Evolutionary conservation across 2,329 filamentous ascomycete species (phyloP).

Genomic region (Ophiocordyceps camponoti-leonardi): DNA sequence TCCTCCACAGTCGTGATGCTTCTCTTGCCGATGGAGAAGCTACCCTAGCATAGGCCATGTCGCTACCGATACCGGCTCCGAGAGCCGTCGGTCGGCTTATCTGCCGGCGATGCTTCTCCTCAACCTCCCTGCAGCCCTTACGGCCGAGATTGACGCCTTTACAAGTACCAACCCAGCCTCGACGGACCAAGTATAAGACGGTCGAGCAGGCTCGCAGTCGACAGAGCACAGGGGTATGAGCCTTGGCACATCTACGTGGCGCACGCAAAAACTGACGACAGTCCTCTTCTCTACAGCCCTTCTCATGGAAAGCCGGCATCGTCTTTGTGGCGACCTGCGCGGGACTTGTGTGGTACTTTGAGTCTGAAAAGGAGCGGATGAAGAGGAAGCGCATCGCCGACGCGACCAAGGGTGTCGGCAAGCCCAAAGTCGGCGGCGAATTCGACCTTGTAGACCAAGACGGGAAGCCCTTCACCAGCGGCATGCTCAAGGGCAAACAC

Average conservation of each 20-base stretch:
- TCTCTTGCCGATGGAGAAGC: no score
- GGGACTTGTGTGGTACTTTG: constrained; percentile 77
- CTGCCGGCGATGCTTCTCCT: constrained; percentile 25
- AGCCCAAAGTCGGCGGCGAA: constrained; percentile 78
- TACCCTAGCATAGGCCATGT: constrained; percentile 14
- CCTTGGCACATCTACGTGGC: background rate
- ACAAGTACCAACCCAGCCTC: constrained; percentile 15
- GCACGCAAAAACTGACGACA: background rate
- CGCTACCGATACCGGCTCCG: constrained; percentile 17
- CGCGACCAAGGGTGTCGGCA: constrained; percentile 80
- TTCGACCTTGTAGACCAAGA: constrained; percentile 74
- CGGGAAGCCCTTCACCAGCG: constrained; percentile 58
- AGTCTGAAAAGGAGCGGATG: constrained; percentile 81
- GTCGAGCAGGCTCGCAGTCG: constrained; percentile 42
- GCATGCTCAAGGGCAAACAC: constrained; percentile 77
- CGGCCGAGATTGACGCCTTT: constrained; percentile 17
- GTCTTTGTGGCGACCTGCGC: constrained; percentile 69
- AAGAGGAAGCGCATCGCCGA: constrained; percentile 78
- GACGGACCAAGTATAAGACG: constrained; percentile 29
- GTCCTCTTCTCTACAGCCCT: constrained; percentile 42
- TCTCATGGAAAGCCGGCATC: constrained; percentile 79
- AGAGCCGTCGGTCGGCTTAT: constrained; percentile 10
- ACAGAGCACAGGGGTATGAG: constrained; percentile 35
- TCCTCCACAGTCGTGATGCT: no score
- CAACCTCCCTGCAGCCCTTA: constrained; percentile 16